Conservation (phyloP, 1,284 basidiomycete species). For the Sphagnurus paluster region DNA sequence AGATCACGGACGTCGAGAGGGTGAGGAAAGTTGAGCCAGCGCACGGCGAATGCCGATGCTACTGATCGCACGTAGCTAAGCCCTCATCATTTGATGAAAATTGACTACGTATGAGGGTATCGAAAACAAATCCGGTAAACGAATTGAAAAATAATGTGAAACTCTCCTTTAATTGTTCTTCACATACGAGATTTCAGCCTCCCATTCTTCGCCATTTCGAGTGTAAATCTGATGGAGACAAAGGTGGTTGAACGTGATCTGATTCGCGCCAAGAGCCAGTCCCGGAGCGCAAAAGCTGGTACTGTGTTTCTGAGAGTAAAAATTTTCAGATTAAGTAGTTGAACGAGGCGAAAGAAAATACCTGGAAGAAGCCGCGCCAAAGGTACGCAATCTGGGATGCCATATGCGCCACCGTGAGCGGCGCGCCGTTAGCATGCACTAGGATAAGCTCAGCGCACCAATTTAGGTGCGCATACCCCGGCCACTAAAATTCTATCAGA, state of each 20-base stretch:
- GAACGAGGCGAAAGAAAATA: neutral
- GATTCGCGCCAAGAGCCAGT: constrained; percentile 9
- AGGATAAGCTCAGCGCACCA: constrained; percentile 12
- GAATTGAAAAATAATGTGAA: no score
- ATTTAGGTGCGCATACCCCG: constrained; percentile 15
- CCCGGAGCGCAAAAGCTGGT: constrained; percentile 9
- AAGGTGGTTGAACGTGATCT: constrained; percentile 15
- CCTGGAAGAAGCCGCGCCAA: constrained; percentile 17
- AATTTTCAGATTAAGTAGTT: neutral
- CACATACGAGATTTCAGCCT: constrained; percentile 17
- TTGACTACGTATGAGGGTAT: no score
- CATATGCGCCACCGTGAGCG: constrained; percentile 14
- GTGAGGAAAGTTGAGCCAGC: no score
- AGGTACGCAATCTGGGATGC: constrained; percentile 13
- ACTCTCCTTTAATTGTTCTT: no score
- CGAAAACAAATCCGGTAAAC: no score
- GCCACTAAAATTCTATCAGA: constrained; percentile 8
- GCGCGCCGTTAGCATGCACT: constrained; percentile 6
- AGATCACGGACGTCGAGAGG: no score
- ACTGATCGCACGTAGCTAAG: no score
- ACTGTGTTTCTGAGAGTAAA: constrained; percentile 8
- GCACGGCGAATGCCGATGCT: no score
- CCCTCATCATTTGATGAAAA: no score
- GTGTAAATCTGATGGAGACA: constrained; percentile 15
- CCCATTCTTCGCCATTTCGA: constrained; percentile 14